phyloP scores from a whole-genome alignment of 1,284 basidiomycete species.

The Cryptococcus neoformans region DNA sequence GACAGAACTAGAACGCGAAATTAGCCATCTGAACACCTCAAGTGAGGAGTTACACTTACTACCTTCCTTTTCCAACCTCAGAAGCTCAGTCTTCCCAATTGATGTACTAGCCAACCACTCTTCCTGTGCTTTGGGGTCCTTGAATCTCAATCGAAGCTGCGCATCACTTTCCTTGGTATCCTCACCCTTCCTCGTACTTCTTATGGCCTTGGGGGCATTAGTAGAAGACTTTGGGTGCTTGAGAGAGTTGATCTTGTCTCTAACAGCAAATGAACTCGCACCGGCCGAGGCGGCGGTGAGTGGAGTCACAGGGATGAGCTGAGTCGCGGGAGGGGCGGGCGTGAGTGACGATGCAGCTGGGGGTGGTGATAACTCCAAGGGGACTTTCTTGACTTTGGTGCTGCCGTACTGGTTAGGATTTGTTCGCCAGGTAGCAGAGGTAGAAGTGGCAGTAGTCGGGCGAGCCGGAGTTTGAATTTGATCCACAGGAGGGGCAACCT shows the following conservation, averaged over 20 bases:
- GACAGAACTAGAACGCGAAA: slow-evolving; percentile 24
- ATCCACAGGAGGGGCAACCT: no score
- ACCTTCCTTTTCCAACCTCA: slow-evolving; percentile 30
- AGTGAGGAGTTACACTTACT: slow-evolving; percentile 21
- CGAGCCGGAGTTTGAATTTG: no score
- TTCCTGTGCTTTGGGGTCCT: slow-evolving; percentile 16
- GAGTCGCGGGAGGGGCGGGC: neutral
- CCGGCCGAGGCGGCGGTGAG: neutral
- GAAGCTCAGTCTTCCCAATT: slow-evolving; percentile 24
- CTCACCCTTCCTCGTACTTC: neutral
- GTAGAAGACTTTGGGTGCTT: neutral
- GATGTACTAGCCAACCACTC: slow-evolving; percentile 31
- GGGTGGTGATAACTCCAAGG: neutral
- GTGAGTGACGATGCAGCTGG: neutral
- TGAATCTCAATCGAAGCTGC: slow-evolving; percentile 5
- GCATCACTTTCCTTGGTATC: slow-evolving; percentile 4
- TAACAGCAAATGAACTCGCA: neutral
- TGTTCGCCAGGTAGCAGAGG: neutral
- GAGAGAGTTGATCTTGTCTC: neutral
- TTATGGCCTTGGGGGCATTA: neutral
- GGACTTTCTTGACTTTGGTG: neutral
- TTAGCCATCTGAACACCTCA: slow-evolving; percentile 3
- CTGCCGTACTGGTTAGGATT: neutral
- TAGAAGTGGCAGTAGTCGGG: neutral
- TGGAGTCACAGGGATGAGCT: neutral